A percentile compares a stretch with the other conserved stretches of the same genome.
Conservation (phyloP, 2,329 filamentous ascomycete species). For the Tolypocladium endophyticum region DNA sequence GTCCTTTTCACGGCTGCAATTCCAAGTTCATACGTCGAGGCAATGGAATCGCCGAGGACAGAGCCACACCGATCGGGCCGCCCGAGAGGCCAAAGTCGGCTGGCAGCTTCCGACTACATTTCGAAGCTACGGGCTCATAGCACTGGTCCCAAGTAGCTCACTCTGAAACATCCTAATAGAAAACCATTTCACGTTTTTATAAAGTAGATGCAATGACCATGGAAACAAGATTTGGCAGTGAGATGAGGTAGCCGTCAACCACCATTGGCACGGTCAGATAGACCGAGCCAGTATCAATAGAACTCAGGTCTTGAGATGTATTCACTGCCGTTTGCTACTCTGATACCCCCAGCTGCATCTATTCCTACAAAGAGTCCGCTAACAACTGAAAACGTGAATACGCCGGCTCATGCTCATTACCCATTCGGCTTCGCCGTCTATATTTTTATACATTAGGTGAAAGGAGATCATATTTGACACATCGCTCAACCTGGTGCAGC, state of each 20-base stretch:
- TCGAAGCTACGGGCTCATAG: neutral
- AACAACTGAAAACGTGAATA: neutral
- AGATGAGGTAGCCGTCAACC: neutral
- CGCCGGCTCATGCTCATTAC: neutral
- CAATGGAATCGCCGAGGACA: neutral
- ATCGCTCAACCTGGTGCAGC: conserved; percentile 58
- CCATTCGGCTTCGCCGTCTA: neutral
- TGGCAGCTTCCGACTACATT: neutral
- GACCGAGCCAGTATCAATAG: neutral
- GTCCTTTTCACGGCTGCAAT: neutral
- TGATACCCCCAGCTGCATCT: neutral
- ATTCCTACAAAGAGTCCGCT: neutral
- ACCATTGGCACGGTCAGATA: neutral
- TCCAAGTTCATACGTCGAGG: neutral
- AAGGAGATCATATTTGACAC: conserved; percentile 82
- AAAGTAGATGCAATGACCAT: neutral
- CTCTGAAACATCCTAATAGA: neutral
- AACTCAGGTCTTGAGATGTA: neutral
- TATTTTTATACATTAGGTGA: conserved; percentile 72
- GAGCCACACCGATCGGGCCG: neutral
- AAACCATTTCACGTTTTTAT: neutral
- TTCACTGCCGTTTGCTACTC: neutral
- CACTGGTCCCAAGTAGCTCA: neutral
- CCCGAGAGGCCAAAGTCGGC: neutral
- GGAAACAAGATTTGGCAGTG: too few species aligned